phyloP scores from a whole-genome alignment of 768 basidiomycete species.

The Xerocomellus chrysenteron region DNA sequence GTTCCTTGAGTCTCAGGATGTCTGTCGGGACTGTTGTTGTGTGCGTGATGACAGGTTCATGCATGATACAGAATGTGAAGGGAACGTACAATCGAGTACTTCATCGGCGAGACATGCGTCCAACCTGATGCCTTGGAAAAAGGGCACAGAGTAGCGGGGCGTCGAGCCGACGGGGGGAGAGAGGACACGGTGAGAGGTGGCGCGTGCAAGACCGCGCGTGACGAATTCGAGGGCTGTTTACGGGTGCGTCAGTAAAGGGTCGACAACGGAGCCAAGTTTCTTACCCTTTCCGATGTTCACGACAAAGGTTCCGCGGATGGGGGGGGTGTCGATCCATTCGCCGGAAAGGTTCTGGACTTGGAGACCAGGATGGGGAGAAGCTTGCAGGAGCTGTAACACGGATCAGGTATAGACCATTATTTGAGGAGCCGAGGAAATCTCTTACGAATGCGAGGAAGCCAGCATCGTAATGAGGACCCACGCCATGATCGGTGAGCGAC shows the following conservation, averaged over 20 bases:
- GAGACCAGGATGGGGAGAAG: conserved; percentile 72
- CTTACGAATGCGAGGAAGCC: conserved; percentile 78
- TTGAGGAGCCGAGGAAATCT: too few species aligned
- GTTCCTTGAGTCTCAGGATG: conserved; percentile 57
- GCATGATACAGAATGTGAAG: not conserved
- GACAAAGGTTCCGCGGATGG: conserved; percentile 77
- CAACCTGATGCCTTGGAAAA: conserved; percentile 79
- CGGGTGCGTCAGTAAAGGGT: not conserved
- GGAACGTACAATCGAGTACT: conserved; percentile 45
- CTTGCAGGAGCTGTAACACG: conserved; percentile 65
- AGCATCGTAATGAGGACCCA: conserved; percentile 83
- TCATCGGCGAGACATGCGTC: conserved; percentile 48
- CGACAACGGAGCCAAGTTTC: not conserved
- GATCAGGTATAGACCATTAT: not conserved
- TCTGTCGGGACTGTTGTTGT: conserved; percentile 56
- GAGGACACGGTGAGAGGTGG: conserved; percentile 79
- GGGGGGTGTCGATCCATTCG: conserved; percentile 79
- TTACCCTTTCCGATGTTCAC: conserved; percentile 79
- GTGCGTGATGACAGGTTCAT: too few species aligned
- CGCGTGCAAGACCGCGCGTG: conserved; percentile 71
- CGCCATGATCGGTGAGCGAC: conserved; percentile 60
- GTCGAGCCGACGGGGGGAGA: conserved; percentile 56
- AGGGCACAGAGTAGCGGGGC: conserved; percentile 79
- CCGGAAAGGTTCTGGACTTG: conserved; percentile 83
- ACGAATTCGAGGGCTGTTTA: conserved; percentile 69